Evolutionary conservation across 2,329 filamentous ascomycete genomes (phyloP).

Genomic region (Volutella citrinella): DNA sequence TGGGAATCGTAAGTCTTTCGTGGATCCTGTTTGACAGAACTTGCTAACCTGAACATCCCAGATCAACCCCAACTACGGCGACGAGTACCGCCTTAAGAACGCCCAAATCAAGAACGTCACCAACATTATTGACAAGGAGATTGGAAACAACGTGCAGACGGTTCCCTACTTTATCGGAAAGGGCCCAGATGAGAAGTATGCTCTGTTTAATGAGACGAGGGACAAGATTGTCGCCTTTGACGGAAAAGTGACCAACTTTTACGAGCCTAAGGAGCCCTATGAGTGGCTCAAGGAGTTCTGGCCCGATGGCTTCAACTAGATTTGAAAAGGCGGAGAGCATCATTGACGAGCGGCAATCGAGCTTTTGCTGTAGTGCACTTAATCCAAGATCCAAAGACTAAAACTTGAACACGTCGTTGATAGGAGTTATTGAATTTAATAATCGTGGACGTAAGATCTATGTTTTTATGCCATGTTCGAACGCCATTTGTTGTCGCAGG

Average conservation of each 20-base stretch:
- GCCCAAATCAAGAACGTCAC: constrained; percentile 23
- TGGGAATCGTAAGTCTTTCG: constrained; percentile 27
- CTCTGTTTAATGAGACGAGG: constrained; percentile 24
- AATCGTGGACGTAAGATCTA: too few species aligned
- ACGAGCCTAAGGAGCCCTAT: constrained; percentile 40
- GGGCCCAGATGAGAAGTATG: constrained; percentile 27
- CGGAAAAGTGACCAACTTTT: constrained; percentile 17
- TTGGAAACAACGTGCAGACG: constrained; percentile 27
- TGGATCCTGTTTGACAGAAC: too few species aligned
- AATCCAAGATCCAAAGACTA: too few species aligned
- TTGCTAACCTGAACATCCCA: not conserved
- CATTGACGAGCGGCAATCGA: too few species aligned
- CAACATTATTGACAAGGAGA: constrained; percentile 25
- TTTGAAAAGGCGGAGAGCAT: too few species aligned
- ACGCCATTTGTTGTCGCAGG: constrained; percentile 19
- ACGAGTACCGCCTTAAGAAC: constrained; percentile 27
- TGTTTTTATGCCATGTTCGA: too few species aligned
- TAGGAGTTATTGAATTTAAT: too few species aligned
- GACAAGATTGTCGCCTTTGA: constrained; percentile 24
- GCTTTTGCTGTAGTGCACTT: too few species aligned
- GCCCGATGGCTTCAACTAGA: constrained; percentile 24
- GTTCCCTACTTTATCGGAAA: constrained; percentile 23
- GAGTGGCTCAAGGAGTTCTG: constrained; percentile 53
- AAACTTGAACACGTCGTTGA: too few species aligned
- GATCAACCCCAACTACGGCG: constrained; percentile 29